A percentile compares a stretch with the other conserved stretches of the same genome.
Conservation (phyloP, 768 basidiomycete genomes). For the Leccinum olivaceopallidum region DNA sequence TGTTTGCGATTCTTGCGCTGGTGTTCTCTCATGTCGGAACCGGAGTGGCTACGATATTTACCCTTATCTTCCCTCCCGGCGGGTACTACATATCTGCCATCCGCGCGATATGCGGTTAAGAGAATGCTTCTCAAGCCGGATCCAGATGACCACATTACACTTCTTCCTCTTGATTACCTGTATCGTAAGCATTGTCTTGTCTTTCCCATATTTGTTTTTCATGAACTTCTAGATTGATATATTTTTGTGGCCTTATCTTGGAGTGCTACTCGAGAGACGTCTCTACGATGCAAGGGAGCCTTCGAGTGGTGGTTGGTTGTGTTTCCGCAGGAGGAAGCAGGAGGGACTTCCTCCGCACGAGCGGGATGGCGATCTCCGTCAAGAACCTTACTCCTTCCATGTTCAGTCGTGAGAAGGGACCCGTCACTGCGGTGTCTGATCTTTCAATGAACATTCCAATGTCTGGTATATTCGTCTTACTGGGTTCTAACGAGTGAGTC, state of each 20-base stretch:
- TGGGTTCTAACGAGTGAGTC: slow-evolving; percentile 67
- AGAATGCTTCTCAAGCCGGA: slow-evolving; percentile 58
- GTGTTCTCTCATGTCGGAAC: slow-evolving; percentile 45
- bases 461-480: slow-evolving; percentile 71
- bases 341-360: slow-evolving; percentile 27
- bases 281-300: slow-evolving; percentile 61
- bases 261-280: slow-evolving; percentile 54
- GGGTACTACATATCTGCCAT: too few species aligned
- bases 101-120: slow-evolving; percentile 46
- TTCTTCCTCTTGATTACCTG: slow-evolving; percentile 68
- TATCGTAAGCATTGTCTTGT: slow-evolving; percentile 45
- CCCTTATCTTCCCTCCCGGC: too few species aligned
- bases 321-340: slow-evolving; percentile 16
- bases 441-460: slow-evolving; percentile 64
- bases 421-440: slow-evolving; percentile 54
- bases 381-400: slow-evolving; percentile 51
- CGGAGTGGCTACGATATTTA: slow-evolving; percentile 55
- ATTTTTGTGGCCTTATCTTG: slow-evolving; percentile 74
- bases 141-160: slow-evolving; percentile 54
- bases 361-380: slow-evolving; percentile 59
- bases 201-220: slow-evolving; percentile 12
- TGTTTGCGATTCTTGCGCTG: slow-evolving; percentile 67
- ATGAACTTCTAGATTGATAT: slow-evolving; percentile 52
- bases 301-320: slow-evolving; percentile 27
- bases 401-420: slow-evolving; percentile 46